phyloP scores from a whole-genome alignment of 768 basidiomycete species.

The Exidia glandulosa region DNA sequence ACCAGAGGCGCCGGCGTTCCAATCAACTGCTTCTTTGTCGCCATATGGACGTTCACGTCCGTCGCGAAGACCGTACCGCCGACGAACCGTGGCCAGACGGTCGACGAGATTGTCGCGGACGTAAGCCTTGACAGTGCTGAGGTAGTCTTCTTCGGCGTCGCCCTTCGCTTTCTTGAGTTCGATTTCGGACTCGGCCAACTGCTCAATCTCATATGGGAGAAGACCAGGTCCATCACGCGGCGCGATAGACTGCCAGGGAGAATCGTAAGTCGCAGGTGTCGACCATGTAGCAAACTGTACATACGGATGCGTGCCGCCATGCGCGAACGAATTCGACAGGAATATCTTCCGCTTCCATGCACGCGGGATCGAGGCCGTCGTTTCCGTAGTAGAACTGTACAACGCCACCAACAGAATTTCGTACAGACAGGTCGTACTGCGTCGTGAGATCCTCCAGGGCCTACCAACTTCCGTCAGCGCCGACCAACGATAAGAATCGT shows the following conservation, averaged over 20 bases:
- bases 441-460: constrained; percentile 94
- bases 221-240: constrained; percentile 50
- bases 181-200: constrained; percentile 58
- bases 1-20: constrained; percentile 69
- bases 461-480: constrained; percentile 7
- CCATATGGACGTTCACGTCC: constrained; percentile 58
- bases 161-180: constrained; percentile 43
- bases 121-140: constrained; percentile 59
- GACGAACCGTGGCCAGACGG: constrained; percentile 55
- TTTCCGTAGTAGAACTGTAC: constrained; percentile 97
- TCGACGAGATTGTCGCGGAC: constrained; percentile 55
- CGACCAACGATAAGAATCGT: not conserved
- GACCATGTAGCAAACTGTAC: constrained; percentile 7
- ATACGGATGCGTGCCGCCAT: constrained; percentile 74
- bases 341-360: constrained; percentile 88
- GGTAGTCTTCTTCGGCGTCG: constrained; percentile 63
- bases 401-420: constrained; percentile 88
- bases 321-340: constrained; percentile 84
- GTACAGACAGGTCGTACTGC: constrained; percentile 91
- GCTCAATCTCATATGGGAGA: constrained; percentile 77
- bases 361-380: constrained; percentile 94
- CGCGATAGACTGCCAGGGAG: constrained; percentile 43
- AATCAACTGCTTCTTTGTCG: constrained; percentile 58
- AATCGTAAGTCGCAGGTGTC: not conserved
- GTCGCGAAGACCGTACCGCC: constrained; percentile 70